phyloP scores from a whole-genome alignment of 495 filamentous ascomycete species.

The Tuber indicum region DNA sequence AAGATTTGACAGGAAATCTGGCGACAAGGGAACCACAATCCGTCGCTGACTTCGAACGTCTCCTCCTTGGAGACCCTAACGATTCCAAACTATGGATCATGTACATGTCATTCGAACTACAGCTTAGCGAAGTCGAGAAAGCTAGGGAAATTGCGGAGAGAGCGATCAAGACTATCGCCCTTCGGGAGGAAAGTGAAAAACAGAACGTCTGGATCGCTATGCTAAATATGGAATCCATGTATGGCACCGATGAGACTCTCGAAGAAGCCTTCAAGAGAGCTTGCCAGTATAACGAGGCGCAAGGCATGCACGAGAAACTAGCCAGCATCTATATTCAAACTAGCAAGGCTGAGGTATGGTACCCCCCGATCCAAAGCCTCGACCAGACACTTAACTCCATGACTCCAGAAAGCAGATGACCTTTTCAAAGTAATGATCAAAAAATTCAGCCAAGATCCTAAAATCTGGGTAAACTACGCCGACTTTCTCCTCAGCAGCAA shows the following conservation, averaged over 20 bases:
- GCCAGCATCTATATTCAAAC: constrained; percentile 92
- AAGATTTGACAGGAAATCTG: constrained; percentile 82
- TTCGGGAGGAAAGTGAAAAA: constrained; percentile 80
- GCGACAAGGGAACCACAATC: constrained; percentile 87
- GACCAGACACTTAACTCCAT: constrained; percentile 41
- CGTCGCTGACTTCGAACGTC: constrained; percentile 82
- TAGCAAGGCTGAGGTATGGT: constrained; percentile 60
- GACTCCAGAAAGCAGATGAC: constrained; percentile 70
- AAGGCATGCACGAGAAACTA: constrained; percentile 82
- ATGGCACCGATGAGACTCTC: constrained; percentile 75
- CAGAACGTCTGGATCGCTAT: constrained; percentile 90
- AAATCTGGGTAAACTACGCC: constrained; percentile 90
- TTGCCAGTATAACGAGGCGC: constrained; percentile 86
- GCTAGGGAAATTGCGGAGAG: constrained; percentile 83
- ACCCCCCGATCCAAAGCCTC: constrained; percentile 8
- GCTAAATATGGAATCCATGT: constrained; percentile 88
- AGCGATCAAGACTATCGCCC: constrained; percentile 79
- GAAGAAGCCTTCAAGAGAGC: constrained; percentile 87
- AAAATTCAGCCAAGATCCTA: constrained; percentile 66
- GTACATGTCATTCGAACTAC: constrained; percentile 95
- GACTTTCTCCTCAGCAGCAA: constrained; percentile 61
- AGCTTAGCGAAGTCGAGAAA: constrained; percentile 76
- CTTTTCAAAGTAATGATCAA: constrained; percentile 80
- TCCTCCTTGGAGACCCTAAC: constrained; percentile 84
- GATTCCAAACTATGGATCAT: constrained; percentile 83